Percentiles rank a stretch among this genome's conserved stretches.
phyloP scores from a whole-genome alignment of 106 monocot species.

The Hemerocallis citrina region DNA sequence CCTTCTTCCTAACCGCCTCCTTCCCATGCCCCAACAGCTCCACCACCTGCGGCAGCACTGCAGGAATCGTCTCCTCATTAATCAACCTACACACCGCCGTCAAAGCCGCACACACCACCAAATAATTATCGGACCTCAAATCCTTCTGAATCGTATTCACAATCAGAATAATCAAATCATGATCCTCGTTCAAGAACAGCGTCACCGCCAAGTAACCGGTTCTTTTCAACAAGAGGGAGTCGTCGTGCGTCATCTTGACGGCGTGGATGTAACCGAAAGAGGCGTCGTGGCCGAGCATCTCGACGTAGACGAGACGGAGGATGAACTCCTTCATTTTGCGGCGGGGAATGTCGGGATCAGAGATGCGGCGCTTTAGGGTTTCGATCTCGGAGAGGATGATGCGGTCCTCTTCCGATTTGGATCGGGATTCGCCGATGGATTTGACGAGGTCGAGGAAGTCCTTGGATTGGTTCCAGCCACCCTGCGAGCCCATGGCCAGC shows the following conservation, averaged over 20 bases:
- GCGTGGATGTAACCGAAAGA: conserved; percentile 98
- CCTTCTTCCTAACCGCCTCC: conserved; percentile 94
- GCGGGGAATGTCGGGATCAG: conserved; percentile 79
- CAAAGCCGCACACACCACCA: conserved; percentile 80
- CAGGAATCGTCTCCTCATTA: conserved; percentile 96
- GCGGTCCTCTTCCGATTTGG: conserved; percentile 98
- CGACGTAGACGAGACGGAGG: conserved; percentile 83
- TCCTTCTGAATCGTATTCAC: conserved; percentile 99
- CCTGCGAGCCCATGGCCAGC: conserved; percentile 97
- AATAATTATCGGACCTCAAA: conserved; percentile 77
- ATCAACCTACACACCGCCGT: conserved; percentile 81
- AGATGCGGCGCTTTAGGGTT: conserved; percentile 64
- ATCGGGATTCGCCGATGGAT: conserved; percentile 92
- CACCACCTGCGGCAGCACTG: conserved; percentile 93
- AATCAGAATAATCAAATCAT: conserved; percentile 91
- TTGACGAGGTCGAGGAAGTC: conserved; percentile 98
- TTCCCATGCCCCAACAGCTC: conserved; percentile 79
- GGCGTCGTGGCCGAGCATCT: conserved; percentile 99
- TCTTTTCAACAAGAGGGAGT: conserved; percentile 63
- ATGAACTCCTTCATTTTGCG: conserved; percentile 96
- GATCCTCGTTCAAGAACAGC: conserved; percentile 83
- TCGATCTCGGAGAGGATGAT: conserved; percentile 87
- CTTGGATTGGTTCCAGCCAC: conserved; percentile 81
- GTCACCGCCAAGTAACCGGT: conserved; percentile 96
- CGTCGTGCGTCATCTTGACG: conserved; percentile 97